phyloP scores from a whole-genome alignment of 2,329 filamentous ascomycete species.

The Clonostachys chloroleuca region DNA sequence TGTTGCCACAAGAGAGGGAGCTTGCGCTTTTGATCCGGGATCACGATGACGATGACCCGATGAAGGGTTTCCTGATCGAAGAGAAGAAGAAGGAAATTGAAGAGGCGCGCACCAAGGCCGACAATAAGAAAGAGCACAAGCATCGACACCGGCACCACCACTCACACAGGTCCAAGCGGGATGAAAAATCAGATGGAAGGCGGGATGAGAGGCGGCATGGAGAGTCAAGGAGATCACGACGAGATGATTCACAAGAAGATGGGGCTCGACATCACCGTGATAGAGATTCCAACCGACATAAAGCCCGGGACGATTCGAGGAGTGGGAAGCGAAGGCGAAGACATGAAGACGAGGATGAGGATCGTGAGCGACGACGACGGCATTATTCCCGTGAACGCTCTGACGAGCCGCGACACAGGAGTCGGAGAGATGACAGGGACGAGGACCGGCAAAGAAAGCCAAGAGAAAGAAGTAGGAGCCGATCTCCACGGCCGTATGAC shows the following conservation, averaged over 20 bases:
- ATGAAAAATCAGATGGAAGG: conserved; percentile 1
- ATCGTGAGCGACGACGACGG: conserved; percentile 9
- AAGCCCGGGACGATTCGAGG: conserved; percentile 18
- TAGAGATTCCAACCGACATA: conserved; percentile 10
- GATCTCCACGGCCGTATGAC: conserved; percentile 29
- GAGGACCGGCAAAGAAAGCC: conserved; percentile 13
- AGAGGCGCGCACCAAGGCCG: conserved; percentile 52
- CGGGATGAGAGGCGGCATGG: conserved; percentile 22
- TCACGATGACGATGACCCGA: conserved; percentile 93
- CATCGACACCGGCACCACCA: conserved; percentile 40
- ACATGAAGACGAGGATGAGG: conserved; percentile 13
- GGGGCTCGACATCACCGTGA: conserved; percentile 11
- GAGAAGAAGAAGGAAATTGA: conserved; percentile 89
- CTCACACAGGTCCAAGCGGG: conserved; percentile 33
- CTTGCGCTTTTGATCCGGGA: conserved; percentile 69
- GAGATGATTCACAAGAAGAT: conserved; percentile 22
- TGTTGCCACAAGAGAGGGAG: conserved; percentile 79
- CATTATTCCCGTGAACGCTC: conserved; percentile 19
- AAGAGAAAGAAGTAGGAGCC: conserved; percentile 31
- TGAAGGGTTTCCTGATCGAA: conserved; percentile 87
- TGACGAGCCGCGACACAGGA: conserved; percentile 17
- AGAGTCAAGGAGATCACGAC: conserved; percentile 21
- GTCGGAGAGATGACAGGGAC: conserved; percentile 9
- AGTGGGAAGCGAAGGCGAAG: conserved; percentile 14
- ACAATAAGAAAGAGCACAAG: conserved; percentile 38